phyloP scores from a whole-genome alignment of 805 yeast species.

The Maudiozyma turicensis region DNA sequence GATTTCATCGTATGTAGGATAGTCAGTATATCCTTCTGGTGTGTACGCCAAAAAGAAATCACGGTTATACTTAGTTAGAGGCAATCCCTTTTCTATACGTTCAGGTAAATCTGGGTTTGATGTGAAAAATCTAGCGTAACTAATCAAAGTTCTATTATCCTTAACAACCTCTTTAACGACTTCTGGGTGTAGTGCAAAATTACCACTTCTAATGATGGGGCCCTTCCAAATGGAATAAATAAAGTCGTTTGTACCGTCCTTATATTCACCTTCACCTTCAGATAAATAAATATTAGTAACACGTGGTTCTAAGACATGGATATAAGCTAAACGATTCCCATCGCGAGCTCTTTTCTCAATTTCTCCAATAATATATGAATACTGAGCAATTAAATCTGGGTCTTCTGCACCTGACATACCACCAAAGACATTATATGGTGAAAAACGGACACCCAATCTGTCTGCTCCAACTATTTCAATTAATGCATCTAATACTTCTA shows the following conservation, averaged over 20 bases:
- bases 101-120: conserved; percentile 45
- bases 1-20: conserved; percentile 27
- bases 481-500: conserved; percentile 42
- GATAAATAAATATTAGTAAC: conserved; percentile 15
- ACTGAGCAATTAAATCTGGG: conserved; percentile 29
- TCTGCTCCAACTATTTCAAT: conserved; percentile 43
- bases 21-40: conserved; percentile 34
- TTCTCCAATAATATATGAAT: conserved; percentile 30
- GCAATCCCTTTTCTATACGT: conserved; percentile 32
- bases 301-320: conserved; percentile 37
- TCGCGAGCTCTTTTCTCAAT: conserved; percentile 27
- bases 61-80: conserved; percentile 37
- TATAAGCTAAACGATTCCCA: conserved; percentile 31
- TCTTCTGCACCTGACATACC: conserved; percentile 28
- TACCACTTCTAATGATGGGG: conserved; percentile 33
- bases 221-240: conserved; percentile 37
- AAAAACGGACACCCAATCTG: conserved; percentile 34
- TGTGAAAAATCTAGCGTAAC: conserved; percentile 38
- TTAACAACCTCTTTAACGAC: conserved; percentile 24
- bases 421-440: conserved; percentile 36
- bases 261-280: conserved; percentile 19
- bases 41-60: conserved; percentile 34
- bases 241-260: conserved; percentile 29
- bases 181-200: conserved; percentile 20
- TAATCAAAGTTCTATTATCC: conserved; percentile 36